A percentile compares a stretch with the other conserved stretches of the same genome.
Evolutionary conservation across 2,329 filamentous ascomycete species (phyloP).

Genomic region (Xylaria sp.): DNA sequence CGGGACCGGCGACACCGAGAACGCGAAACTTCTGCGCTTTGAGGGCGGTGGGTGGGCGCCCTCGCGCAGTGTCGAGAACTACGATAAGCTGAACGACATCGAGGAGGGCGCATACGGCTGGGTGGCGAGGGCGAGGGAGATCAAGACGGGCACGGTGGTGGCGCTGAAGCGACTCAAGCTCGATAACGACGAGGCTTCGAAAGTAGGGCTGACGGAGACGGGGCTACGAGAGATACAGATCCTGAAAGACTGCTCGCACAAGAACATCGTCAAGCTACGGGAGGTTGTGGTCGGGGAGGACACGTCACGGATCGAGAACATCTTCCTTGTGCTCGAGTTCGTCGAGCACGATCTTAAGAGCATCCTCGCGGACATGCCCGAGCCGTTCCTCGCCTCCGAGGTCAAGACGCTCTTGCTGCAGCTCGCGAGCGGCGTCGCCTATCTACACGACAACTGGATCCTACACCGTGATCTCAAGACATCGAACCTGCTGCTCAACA

Average conservation of each 20-base stretch:
- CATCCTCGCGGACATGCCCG: slow-evolving; percentile 91
- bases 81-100: slow-evolving; percentile 94
- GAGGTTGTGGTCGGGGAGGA: slow-evolving; percentile 83
- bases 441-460: slow-evolving; percentile 90
- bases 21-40: slow-evolving; percentile 75
- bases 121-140: slow-evolving; percentile 85
- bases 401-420: slow-evolving; percentile 90
- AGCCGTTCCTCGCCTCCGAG: slow-evolving; percentile 92
- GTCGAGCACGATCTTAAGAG: slow-evolving; percentile 96
- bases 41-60: slow-evolving; percentile 73
- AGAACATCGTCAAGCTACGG: slow-evolving; percentile 82
- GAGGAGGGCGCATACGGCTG: slow-evolving; percentile 97
- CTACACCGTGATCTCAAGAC: slow-evolving; percentile 94
- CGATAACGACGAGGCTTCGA: slow-evolving; percentile 66
- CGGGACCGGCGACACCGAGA: slow-evolving; percentile 37
- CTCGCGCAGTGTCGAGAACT: slow-evolving; percentile 84
- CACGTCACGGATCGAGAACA: slow-evolving; percentile 62
- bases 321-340: slow-evolving; percentile 97
- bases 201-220: slow-evolving; percentile 84
- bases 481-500: slow-evolving; percentile 93
- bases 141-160: slow-evolving; percentile 80
- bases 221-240: slow-evolving; percentile 95
- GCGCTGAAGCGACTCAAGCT: slow-evolving; percentile 95
- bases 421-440: slow-evolving; percentile 81
- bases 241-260: slow-evolving; percentile 80